These are phyloP conservation scores for Corinectria fuckeliana DNA, from an alignment of 2,329 filamentous ascomycete species.

Conservation along the genomic window DNA sequence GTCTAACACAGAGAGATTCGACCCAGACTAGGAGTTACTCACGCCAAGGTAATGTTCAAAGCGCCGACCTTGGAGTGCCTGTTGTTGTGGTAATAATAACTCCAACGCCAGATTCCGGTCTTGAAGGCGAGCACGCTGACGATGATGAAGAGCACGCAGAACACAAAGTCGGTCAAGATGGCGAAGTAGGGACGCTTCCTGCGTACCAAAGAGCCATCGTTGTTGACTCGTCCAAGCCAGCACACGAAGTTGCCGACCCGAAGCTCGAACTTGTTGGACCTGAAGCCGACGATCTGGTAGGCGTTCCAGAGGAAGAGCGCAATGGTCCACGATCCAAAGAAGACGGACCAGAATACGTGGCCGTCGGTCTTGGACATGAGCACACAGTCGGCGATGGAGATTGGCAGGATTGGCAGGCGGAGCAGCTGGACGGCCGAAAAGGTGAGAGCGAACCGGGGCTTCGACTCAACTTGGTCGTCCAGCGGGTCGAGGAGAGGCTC, in stretches of 20 bases:
- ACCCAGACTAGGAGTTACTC: conserved; percentile 4
- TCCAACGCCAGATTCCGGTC: conserved; percentile 2
- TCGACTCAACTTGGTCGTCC: conserved; percentile 17
- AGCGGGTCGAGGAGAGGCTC: conserved; percentile 25
- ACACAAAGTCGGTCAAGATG: conserved; percentile 28
- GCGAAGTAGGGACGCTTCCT: conserved; percentile 15
- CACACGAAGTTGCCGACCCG: conserved; percentile 32
- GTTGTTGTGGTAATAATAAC: background rate
- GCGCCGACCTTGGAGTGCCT: background rate
- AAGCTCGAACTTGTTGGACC: conserved; percentile 29
- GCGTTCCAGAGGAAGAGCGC: conserved; percentile 21
- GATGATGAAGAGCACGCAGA: conserved; percentile 28
- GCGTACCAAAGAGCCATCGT: background rate
- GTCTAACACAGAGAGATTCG: background rate
- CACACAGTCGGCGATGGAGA: conserved; percentile 25
- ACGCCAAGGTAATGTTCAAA: conserved; percentile 29
- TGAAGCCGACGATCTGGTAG: conserved; percentile 13
- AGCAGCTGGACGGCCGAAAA: conserved; percentile 27
- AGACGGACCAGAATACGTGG: background rate
- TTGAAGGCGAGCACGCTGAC: conserved; percentile 19
- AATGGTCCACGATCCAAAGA: conserved; percentile 24
- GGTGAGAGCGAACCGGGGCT: conserved; percentile 18
- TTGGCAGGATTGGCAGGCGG: conserved; percentile 19
- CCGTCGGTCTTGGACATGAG: conserved; percentile 7
- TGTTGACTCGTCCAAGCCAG: conserved; percentile 20